Evolutionary conservation across 306 rosid genomes (phyloP).

Genomic region (Pyrus bretschneideri): DNA sequence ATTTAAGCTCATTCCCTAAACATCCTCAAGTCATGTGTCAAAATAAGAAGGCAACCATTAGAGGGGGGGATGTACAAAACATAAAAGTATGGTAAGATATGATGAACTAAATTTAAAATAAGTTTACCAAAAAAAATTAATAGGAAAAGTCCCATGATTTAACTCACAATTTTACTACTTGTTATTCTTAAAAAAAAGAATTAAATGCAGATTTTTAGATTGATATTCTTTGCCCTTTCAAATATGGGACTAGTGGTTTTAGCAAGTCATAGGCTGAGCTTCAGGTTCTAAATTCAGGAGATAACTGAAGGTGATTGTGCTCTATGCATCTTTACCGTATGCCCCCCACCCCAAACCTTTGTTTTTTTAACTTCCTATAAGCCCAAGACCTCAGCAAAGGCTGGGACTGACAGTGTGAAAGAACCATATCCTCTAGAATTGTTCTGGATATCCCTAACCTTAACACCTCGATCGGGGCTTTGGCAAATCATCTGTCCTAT

Average conservation of each 20-base stretch:
- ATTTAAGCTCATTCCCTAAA: background rate
- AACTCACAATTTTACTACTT: background rate
- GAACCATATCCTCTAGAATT: background rate
- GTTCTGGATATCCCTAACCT: background rate
- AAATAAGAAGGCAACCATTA: background rate
- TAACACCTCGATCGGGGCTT: background rate
- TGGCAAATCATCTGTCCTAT: background rate
- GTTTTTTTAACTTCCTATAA: background rate
- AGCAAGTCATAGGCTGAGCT: background rate
- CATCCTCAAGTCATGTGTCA: background rate
- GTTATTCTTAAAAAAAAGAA: background rate
- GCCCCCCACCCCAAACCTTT: background rate
- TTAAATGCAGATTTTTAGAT: background rate
- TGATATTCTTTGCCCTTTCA: background rate
- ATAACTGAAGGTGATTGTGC: background rate
- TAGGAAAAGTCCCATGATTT: background rate
- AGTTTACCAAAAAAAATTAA: background rate
- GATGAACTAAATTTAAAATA: background rate
- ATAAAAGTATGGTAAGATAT: background rate
- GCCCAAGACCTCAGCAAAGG: background rate
- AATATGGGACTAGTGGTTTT: background rate
- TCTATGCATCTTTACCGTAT: background rate
- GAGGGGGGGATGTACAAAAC: background rate
- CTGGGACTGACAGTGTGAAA: background rate
- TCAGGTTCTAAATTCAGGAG: background rate